Conservation (phyloP, 108 stramenopile genomes). For the Ochromonas danica region DNA sequence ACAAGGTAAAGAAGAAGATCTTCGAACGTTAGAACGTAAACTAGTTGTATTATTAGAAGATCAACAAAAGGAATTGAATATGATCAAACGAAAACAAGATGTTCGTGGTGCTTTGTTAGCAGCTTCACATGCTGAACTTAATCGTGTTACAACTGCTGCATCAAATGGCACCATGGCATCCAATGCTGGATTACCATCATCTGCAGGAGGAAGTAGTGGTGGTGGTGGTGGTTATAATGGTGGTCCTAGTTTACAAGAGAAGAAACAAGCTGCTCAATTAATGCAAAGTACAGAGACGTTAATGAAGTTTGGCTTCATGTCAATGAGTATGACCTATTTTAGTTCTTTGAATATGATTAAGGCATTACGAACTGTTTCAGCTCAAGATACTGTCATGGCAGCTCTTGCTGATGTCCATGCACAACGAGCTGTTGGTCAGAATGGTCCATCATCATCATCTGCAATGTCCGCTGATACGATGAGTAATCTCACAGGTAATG, state of each 20-base stretch:
- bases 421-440: constrained; percentile 2
- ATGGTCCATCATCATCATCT: constrained; percentile 9
- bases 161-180: background rate
- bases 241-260: constrained; percentile 61
- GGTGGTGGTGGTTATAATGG: constrained; percentile 37
- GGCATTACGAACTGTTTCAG: constrained; percentile 74
- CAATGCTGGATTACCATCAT: background rate
- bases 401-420: constrained; percentile 33
- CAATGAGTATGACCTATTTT: constrained; percentile 83
- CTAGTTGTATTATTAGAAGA: constrained; percentile 81
- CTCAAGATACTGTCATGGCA: constrained; percentile 64
- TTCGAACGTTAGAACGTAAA: constrained; percentile 72
- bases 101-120: constrained; percentile 55
- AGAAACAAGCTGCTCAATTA: constrained; percentile 71
- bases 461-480: background rate
- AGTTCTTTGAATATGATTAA: constrained; percentile 79
- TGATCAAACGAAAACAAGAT: constrained; percentile 68
- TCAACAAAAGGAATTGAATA: constrained; percentile 73
- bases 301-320: constrained; percentile 88
- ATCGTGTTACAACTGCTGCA: background rate
- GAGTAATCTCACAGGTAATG: background rate
- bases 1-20: constrained; percentile 71
- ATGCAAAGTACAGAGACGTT: constrained; percentile 80
- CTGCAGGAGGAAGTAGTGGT: constrained; percentile 38
- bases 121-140: constrained; percentile 23